A percentile compares a stretch with the other conserved stretches of the same genome.
These are phyloP conservation scores for Millerago galiae DNA, from an alignment of 805 yeast genomes.

Conservation along the genomic window DNA sequence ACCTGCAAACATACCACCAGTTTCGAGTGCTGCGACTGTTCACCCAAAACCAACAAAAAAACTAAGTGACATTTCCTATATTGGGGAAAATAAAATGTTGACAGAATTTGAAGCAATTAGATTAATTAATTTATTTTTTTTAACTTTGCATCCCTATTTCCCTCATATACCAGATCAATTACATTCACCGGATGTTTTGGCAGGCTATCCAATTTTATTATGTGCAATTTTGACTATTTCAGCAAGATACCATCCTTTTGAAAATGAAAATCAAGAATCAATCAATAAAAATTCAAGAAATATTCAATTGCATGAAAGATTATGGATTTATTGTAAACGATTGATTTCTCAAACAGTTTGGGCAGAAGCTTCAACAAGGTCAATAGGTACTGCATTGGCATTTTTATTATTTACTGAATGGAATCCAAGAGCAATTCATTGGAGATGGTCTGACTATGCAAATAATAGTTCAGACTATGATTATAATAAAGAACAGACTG, in stretches of 20 bases:
- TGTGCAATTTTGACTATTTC: constrained; percentile 79
- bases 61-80: constrained; percentile 57
- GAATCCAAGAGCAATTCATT: constrained; percentile 93
- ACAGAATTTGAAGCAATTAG: constrained; percentile 55
- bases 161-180: constrained; percentile 78
- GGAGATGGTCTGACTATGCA: constrained; percentile 83
- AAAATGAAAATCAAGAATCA: constrained; percentile 27
- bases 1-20: constrained; percentile 25
- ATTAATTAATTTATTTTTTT: constrained; percentile 56
- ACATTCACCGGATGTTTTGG: constrained; percentile 57
- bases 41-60: constrained; percentile 31
- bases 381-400: constrained; percentile 81
- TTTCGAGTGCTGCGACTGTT: constrained; percentile 25
- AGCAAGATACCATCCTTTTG: constrained; percentile 65
- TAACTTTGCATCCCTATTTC: constrained; percentile 82
- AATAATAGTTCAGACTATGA: constrained; percentile 38
- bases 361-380: constrained; percentile 88
- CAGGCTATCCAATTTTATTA: constrained; percentile 73
- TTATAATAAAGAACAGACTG: constrained; percentile 3
- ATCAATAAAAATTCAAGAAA: constrained; percentile 35
- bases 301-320: constrained; percentile 63
- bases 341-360: constrained; percentile 81
- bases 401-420: constrained; percentile 85
- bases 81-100: constrained; percentile 49
- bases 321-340: constrained; percentile 82